Conservation (phyloP, 2,329 filamentous ascomycete species). For the Tolypocladium ophioglossoides region DNA sequence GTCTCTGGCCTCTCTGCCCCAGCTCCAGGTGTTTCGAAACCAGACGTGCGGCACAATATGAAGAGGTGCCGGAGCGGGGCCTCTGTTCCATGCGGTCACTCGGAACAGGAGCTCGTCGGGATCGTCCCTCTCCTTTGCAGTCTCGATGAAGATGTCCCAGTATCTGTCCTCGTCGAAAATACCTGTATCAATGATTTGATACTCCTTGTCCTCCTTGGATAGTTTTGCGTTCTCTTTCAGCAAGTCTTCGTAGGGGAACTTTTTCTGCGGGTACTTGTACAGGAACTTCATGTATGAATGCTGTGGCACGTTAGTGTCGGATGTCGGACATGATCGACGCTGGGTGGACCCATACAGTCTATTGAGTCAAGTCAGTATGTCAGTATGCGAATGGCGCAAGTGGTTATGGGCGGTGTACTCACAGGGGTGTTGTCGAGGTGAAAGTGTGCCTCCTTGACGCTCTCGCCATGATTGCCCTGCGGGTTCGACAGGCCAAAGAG, state of each 20-base stretch:
- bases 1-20: slow-evolving; percentile 67
- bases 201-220: slow-evolving; percentile 69
- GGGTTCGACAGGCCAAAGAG: slow-evolving; percentile 93
- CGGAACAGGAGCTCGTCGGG: slow-evolving; percentile 88
- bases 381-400: slow-evolving; percentile 2
- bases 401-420: slow-evolving; percentile 14
- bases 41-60: slow-evolving; percentile 93
- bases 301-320: slow-evolving; percentile 30
- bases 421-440: slow-evolving; percentile 87
- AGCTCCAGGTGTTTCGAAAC: slow-evolving; percentile 97
- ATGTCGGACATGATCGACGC: background rate
- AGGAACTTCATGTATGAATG: slow-evolving; percentile 99
- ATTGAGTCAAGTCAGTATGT: slow-evolving; percentile 11
- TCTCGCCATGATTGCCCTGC: slow-evolving; percentile 94
- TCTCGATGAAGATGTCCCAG: slow-evolving; percentile 97
- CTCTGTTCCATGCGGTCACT: slow-evolving; percentile 92
- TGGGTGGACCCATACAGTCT: slow-evolving; percentile 32
- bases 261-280: slow-evolving; percentile 90
- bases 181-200: slow-evolving; percentile 84
- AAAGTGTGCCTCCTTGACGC: slow-evolving; percentile 93
- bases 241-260: slow-evolving; percentile 86
- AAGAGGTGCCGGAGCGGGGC: slow-evolving; percentile 77
- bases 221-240: slow-evolving; percentile 74
- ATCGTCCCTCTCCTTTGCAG: slow-evolving; percentile 86
- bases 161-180: slow-evolving; percentile 83